Evolutionary conservation across 2,329 filamentous ascomycete species (phyloP).

Genomic region (Arthrobotrys sinensis): DNA sequence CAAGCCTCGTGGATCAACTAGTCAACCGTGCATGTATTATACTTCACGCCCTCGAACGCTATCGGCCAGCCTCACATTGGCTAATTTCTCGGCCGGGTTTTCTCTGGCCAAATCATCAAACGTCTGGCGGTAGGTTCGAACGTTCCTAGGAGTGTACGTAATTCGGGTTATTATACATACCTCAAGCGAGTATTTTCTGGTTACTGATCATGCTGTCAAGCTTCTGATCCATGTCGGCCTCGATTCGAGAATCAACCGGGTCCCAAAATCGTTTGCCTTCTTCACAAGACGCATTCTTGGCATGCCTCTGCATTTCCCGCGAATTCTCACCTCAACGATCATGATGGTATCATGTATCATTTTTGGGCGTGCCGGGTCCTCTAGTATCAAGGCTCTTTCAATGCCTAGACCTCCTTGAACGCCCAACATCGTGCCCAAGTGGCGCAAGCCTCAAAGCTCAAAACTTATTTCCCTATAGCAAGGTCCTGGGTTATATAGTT

Average conservation of each 20-base stretch:
- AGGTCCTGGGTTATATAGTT: background rate
- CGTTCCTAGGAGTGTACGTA: constrained; percentile 19
- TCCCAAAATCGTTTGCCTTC: background rate
- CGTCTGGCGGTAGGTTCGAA: no score
- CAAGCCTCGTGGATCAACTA: background rate
- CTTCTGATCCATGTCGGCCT: background rate
- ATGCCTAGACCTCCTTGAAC: background rate
- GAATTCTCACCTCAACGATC: background rate
- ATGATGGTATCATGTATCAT: constrained; percentile 5
- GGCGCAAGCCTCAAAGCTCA: constrained; percentile 4
- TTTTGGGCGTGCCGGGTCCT: background rate
- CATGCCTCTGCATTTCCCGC: background rate
- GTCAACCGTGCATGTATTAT: background rate
- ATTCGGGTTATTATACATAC: background rate
- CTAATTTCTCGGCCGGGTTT: constrained; percentile 11
- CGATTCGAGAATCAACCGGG: constrained; percentile 15
- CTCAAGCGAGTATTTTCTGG: constrained; percentile 20
- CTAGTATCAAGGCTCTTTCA: background rate
- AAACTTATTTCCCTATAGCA: background rate
- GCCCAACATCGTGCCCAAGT: constrained; percentile 1
- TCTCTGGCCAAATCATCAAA: background rate
- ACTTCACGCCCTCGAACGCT: background rate
- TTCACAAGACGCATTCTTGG: background rate
- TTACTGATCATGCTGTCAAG: constrained; percentile 11
- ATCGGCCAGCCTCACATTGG: constrained; percentile 4